Conservation (phyloP, 257 asterid species). For the Penstemon newberryi region DNA sequence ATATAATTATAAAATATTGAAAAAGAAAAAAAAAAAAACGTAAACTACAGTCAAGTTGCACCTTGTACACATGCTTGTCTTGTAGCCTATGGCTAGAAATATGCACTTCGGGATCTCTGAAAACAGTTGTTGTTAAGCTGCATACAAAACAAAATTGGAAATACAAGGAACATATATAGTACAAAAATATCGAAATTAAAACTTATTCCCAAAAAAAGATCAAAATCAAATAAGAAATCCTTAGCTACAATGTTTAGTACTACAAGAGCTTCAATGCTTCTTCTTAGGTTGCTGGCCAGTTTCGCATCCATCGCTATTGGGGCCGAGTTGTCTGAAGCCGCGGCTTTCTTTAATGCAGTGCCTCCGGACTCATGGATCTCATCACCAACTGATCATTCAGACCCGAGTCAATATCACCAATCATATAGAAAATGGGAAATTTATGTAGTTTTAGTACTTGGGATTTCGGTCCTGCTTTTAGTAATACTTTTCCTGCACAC, state of each 20-base stretch:
- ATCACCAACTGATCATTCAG: not conserved
- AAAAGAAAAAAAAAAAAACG: not conserved
- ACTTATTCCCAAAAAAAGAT: not conserved
- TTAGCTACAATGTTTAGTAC: no score
- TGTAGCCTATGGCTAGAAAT: not conserved
- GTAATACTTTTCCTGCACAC: constrained; percentile 6
- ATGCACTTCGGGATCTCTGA: not conserved
- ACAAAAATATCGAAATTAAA: not conserved
- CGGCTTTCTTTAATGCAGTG: constrained; percentile 11
- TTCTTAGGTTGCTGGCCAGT: no score
- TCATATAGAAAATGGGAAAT: constrained; percentile 10
- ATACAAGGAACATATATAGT: not conserved
- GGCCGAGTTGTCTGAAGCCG: constrained; percentile 17
- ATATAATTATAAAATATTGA: not conserved
- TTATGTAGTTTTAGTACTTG: constrained; percentile 27
- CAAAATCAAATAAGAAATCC: no score
- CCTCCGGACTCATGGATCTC: not conserved
- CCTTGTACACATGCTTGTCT: constrained; percentile 12
- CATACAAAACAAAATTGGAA: not conserved
- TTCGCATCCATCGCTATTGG: not conserved
- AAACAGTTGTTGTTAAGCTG: not conserved
- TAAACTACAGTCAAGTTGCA: not conserved
- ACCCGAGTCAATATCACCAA: not conserved
- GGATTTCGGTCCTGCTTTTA: constrained; percentile 16
- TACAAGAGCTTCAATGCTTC: no score